Evolutionary conservation across 345 rosid species (phyloP), one percentile per base, ranked within the genome.

Genomic region (Excoecaria cochinchinensis): DNA sequence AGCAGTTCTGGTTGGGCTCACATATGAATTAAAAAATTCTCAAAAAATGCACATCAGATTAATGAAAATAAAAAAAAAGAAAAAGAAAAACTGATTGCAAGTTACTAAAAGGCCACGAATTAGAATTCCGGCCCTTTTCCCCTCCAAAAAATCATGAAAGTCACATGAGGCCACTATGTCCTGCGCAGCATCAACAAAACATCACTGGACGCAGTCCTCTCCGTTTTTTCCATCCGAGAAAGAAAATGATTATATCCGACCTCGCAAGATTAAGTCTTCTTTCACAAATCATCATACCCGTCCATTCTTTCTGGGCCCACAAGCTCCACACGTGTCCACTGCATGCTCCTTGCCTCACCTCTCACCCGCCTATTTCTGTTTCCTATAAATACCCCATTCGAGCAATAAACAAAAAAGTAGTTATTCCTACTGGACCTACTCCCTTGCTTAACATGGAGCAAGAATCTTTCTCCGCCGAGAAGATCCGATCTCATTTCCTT

Each of bases 401-500:
- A 63, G n/a, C 7, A 4, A 2, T 1, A 0, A 24, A 4, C 19
- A 63, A 12, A 38, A 0, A 52, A n/a, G 38, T 15, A 13, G 10
- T 39, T 5, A 5, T 22, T 48, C 2, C 58, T 57, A 5, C 75
- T 52, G 16, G 2, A 52, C 15, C 72, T 4, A 6, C n/a, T 44
- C 9, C 47, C 1, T 57, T 64, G 69, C 75, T 74, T 51, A 56
- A 16, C 24, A 76, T 79, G 86, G 85, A 79, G 70, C 62, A 69
- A 22, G 67, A 40, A 2, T 6, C 31, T 40, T n/a, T 48, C 36
- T 72, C 83, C 58, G 65, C 75, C 8, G 87, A 74, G 56, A 17
- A 76, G 77, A 79, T 89, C 75, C 86, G 97, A 69, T 67, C 76
- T 65, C 80, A 89, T 71, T 94, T 92, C 81, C 81, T 92, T 31